Percentiles rank a stretch among this genome's conserved stretches.
Evolutionary conservation across 2,329 filamentous ascomycete genomes (phyloP).

Genomic region (Diatrype stigma): DNA sequence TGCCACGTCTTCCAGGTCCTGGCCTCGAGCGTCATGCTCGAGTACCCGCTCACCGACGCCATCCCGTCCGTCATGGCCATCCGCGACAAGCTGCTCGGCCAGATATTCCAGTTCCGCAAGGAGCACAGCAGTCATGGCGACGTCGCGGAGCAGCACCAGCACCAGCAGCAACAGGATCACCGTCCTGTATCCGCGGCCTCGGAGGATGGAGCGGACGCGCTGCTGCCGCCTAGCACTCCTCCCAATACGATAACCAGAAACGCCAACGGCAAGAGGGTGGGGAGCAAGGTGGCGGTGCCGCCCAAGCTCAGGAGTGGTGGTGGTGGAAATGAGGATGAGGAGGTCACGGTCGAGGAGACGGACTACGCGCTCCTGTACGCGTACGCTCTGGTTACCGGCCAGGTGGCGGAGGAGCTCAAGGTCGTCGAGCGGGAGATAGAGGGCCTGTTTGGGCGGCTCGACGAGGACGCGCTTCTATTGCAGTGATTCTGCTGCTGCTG

Average conservation of each 20-base stretch:
- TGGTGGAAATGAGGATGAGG: too few relatives aligned
- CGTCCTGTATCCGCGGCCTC: too few relatives aligned
- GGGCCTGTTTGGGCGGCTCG: slow-evolving; percentile 57
- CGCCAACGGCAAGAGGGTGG: too few relatives aligned
- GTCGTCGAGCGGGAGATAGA: slow-evolving; percentile 59
- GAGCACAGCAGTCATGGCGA: slow-evolving; percentile 48
- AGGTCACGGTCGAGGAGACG: slow-evolving; percentile 55
- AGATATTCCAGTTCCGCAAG: slow-evolving; percentile 82
- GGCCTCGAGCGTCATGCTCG: slow-evolving; percentile 87
- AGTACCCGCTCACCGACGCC: slow-evolving; percentile 87
- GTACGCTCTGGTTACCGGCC: slow-evolving; percentile 69
- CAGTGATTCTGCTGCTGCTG: too few relatives aligned
- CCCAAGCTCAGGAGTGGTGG: not conserved
- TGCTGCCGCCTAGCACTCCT: too few relatives aligned
- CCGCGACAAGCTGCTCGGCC: slow-evolving; percentile 78
- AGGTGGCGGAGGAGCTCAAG: slow-evolving; percentile 61
- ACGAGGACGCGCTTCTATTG: slow-evolving; percentile 55
- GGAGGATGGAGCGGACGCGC: too few relatives aligned
- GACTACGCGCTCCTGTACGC: slow-evolving; percentile 93
- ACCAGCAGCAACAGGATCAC: too few relatives aligned
- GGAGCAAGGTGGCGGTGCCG: not conserved
- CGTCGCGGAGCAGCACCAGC: too few relatives aligned
- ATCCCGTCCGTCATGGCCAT: slow-evolving; percentile 78
- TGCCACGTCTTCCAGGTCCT: slow-evolving; percentile 85
- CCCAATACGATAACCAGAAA: too few relatives aligned